Base-by-base conservation (phyloP, 176 grass and related monocot genomes). In the Aegilops tauschii region DNA sequence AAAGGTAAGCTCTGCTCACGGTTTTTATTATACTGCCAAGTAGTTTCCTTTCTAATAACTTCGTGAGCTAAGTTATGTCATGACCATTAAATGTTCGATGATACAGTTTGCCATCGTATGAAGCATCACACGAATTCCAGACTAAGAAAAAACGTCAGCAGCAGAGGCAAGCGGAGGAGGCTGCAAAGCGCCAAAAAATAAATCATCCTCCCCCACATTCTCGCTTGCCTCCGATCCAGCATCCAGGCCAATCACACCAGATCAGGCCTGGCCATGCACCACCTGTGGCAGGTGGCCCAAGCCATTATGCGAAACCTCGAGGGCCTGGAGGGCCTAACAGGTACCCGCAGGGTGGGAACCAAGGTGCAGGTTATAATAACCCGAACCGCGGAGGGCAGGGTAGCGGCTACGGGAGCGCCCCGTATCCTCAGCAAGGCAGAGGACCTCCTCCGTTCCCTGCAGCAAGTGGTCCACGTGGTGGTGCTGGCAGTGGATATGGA, bases 121-220 rank as follows among this genome's bases (percentile, higher is more conserved):
- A 98, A 62, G 91, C 93, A 13, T 94, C 96, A 1, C 96, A 98
- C 47, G 93, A 95, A 76, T 95, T 98, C 83, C 96, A 98, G 80
- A 95, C 90, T 1, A 98, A 95, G 96, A 98, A 98, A 83, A 98
- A 94, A 83, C 91, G 91, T 40, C 93, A 95, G 80, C 96, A 98
- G 72, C 93, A 98, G 78, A 86, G 97, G 61, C 97, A 98, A 80
- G 93, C 95, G 84, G 94, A 93, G 68, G 97, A 98, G 79, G 88
- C 92, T n/a, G 92, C 94, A 2, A 98, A 98, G 65, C 90, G 92
- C 10, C 97, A 94, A 65, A 98, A 98, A 70, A n/a, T 96, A 70
- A 91, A 92, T 81, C 97, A 98, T 79, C 92, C 94, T 66, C 92
- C 89, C 11, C 90, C 97, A 29, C 97, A 98, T 83, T 86, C 90